phyloP scores from a whole-genome alignment of 768 basidiomycete genomes.

The Suillus bovinus region DNA sequence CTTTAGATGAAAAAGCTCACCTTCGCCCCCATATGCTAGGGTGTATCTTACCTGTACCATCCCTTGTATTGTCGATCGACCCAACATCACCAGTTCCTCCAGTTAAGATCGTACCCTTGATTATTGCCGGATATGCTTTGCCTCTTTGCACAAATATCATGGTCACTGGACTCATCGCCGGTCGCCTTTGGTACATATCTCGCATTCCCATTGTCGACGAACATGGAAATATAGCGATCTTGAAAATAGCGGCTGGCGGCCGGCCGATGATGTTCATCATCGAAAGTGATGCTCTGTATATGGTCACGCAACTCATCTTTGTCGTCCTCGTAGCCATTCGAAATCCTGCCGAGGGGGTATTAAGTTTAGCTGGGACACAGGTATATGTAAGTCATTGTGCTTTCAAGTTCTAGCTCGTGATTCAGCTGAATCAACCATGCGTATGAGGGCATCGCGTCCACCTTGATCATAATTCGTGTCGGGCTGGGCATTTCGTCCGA shows the following conservation, averaged over 20 bases:
- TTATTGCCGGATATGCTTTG: conserved; percentile 29
- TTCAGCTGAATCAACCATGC: background rate
- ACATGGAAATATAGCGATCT: conserved; percentile 1
- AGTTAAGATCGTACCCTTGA: conserved; percentile 28
- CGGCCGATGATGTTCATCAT: conserved; percentile 27
- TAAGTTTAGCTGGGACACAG: conserved; percentile 28
- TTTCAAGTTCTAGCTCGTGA: background rate
- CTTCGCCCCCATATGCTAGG: background rate
- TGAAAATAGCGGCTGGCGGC: conserved; percentile 9
- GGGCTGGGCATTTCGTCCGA: conserved; percentile 16
- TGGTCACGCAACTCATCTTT: conserved; percentile 31
- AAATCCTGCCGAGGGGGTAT: conserved; percentile 31
- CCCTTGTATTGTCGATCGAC: background rate
- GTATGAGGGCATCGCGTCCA: conserved; percentile 17
- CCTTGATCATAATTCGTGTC: conserved; percentile 22
- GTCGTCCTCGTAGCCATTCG: conserved; percentile 30
- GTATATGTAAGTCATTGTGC: conserved; percentile 26
- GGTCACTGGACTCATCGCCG: conserved; percentile 34
- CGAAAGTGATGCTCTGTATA: conserved; percentile 33
- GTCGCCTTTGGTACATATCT: conserved; percentile 30
- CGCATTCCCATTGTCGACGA: conserved; percentile 7
- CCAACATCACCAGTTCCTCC: conserved; percentile 17
- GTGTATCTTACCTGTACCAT: conserved; percentile 1
- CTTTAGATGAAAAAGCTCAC: background rate
- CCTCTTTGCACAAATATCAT: conserved; percentile 38